Conservation (phyloP, 1,139 yeast genomes). For the Geotrichum siamense region DNA sequence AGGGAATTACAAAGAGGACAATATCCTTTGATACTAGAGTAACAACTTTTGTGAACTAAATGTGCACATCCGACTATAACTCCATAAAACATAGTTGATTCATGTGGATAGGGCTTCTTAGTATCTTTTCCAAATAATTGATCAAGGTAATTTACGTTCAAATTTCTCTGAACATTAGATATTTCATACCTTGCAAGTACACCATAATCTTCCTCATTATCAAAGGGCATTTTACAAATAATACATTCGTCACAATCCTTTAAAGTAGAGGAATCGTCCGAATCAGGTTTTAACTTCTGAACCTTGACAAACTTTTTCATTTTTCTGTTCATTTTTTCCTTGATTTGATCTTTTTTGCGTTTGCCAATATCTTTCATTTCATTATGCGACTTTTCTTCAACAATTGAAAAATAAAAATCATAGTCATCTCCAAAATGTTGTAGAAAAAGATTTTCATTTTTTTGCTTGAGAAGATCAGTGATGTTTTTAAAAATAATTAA, state of each 20-base stretch:
- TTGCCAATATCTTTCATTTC: conserved; percentile 43
- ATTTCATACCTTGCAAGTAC: conserved; percentile 41
- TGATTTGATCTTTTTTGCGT: conserved; percentile 60
- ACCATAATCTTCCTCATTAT: conserved; percentile 67
- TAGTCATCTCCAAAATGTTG: conserved; percentile 2
- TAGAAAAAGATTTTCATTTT: conserved; percentile 13
- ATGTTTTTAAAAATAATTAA: conserved; percentile 18
- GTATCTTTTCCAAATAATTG: conserved; percentile 1
- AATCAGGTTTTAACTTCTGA: conserved; percentile 26
- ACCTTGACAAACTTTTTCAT: conserved; percentile 59
- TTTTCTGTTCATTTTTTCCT: conserved; percentile 67
- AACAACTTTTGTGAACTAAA: conserved; percentile 83
- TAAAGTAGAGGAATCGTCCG: conserved; percentile 49
- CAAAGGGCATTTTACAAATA: conserved; percentile 77
- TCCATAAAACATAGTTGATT: background rate
- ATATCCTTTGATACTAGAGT: conserved; percentile 40
- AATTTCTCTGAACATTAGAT: background rate
- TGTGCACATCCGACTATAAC: conserved; percentile 70
- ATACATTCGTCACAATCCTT: conserved; percentile 73
- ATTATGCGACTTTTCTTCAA: background rate
- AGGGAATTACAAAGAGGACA: conserved; percentile 90
- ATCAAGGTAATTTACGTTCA: background rate
- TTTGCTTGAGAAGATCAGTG: conserved; percentile 17
- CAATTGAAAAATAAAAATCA: background rate
- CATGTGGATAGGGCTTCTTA: background rate